Base-by-base conservation (phyloP, 2,329 filamentous ascomycete species). In the Colletotrichum musicola region DNA sequence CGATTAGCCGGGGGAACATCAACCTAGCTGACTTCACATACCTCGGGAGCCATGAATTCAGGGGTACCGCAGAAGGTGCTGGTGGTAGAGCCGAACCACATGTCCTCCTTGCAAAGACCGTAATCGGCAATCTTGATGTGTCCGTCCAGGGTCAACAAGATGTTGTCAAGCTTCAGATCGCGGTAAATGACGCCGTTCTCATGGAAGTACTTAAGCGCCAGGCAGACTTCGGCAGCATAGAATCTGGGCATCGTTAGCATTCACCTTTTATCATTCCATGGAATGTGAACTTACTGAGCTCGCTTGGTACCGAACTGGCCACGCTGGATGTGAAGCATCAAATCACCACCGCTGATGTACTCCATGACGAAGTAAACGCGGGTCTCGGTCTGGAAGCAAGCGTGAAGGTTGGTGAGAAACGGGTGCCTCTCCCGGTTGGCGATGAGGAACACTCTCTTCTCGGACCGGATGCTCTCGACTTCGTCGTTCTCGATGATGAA, bases 401-500 rank as follows among this genome's bases (percentile, higher is more conserved):
- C 96, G 78, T 99, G 96, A 46, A 99, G 84, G 77, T 93, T 99
- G 56, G 97, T 91, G 73, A 99, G 82, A 88, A 99, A 99, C 0
- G 97, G 96, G 77, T 99, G 96, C 14, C 93, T 90, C 78, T 98
- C 96, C 79, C 97, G 94, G 84, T 99, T 99, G 40, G 96, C 96
- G 77, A 99, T 92, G 78, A 99, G 80, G 83, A 98, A 97, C 16
- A 99, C 97, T 72, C 96, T 89, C 88, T 99, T 99, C 82, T 99
- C 96, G 0, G 96, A 99, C 72, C 95, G 90, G 49, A 94, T 98
- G 81, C 95, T 98, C 81, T 99, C 96, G 7, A 99, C 96, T 83
- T 99, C 96, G 77, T 99, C 96, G 73, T 99, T 97, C 79, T 99
- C 97, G 71, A 99, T 99, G 77, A 99, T 99, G 80, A 99, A 99